These are phyloP conservation scores for Ascoidea asiatica DNA, from an alignment of 805 yeast species.

Conservation along the genomic window DNA sequence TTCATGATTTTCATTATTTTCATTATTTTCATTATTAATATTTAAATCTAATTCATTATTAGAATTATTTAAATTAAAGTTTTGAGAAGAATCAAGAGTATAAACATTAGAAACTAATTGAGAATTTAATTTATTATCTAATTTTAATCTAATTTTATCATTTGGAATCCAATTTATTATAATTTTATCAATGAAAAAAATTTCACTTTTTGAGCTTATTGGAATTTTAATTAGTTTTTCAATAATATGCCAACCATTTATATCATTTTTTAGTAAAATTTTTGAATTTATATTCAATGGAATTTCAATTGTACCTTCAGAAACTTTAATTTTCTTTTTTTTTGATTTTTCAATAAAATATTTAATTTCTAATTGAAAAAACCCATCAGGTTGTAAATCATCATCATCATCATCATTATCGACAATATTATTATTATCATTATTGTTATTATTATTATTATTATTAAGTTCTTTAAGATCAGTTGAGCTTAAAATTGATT, in stretches of 20 bases:
- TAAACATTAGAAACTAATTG: slow-evolving; percentile 16
- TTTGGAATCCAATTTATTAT: slow-evolving; percentile 11
- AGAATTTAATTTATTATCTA: slow-evolving; percentile 5
- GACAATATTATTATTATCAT: no score
- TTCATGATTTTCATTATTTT: no score
- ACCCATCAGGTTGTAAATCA: slow-evolving; percentile 12
- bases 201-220: slow-evolving; percentile 13
- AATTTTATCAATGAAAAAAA: slow-evolving; percentile 13
- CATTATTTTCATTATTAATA: background rate
- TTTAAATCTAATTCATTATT: slow-evolving; percentile 3
- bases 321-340: slow-evolving; percentile 15
- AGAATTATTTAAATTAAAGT: background rate
- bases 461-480: no score
- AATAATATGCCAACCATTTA: slow-evolving; percentile 11
- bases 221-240: slow-evolving; percentile 12
- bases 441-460: no score
- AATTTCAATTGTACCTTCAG: slow-evolving; percentile 19
- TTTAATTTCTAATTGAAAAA: slow-evolving; percentile 19
- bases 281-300: slow-evolving; percentile 17
- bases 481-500: background rate
- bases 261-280: slow-evolving; percentile 1
- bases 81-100: slow-evolving; percentile 8
- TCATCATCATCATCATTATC: background rate
- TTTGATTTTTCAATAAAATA: slow-evolving; percentile 22
- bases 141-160: background rate